phyloP scores from a whole-genome alignment of 495 filamentous ascomycete genomes.

The Penicillium crystallinum region DNA sequence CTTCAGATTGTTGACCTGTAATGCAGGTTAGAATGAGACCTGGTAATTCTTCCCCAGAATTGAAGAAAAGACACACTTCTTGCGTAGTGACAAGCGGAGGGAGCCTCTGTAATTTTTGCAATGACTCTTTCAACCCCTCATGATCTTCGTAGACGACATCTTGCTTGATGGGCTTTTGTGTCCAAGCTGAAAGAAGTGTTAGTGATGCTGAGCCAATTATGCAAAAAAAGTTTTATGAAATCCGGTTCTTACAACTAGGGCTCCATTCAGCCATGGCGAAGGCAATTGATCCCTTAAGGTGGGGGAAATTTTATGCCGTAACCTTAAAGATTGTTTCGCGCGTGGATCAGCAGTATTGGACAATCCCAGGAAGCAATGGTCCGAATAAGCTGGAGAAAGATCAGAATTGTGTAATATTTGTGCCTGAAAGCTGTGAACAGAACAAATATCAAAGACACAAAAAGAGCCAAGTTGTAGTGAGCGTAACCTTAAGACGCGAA shows the following conservation, averaged over 20 bases:
- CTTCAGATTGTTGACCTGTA: slow-evolving; percentile 70
- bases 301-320: slow-evolving; percentile 2
- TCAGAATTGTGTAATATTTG: neutral
- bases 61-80: slow-evolving; percentile 43
- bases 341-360: neutral
- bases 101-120: slow-evolving; percentile 66
- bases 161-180: slow-evolving; percentile 86
- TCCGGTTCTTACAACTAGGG: slow-evolving; percentile 26
- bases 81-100: slow-evolving; percentile 86
- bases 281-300: slow-evolving; percentile 7
- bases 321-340: neutral
- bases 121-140: slow-evolving; percentile 55
- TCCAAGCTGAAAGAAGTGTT: slow-evolving; percentile 62
- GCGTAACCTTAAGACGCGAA: neutral
- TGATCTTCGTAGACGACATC: slow-evolving; percentile 73
- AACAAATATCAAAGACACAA: slow-evolving; percentile 5
- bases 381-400: neutral
- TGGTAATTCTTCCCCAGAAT: neutral
- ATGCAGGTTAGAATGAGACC: neutral
- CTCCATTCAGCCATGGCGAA: slow-evolving; percentile 28
- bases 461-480: neutral
- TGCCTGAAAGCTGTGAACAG: neutral
- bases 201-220: neutral
- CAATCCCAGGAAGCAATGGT: neutral
- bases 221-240: neutral